A percentile compares a stretch with the other conserved stretches of the same genome.
These are phyloP conservation scores for Metarhizium rileyi DNA, from an alignment of 2,329 filamentous ascomycete species.

Conservation along the genomic window DNA sequence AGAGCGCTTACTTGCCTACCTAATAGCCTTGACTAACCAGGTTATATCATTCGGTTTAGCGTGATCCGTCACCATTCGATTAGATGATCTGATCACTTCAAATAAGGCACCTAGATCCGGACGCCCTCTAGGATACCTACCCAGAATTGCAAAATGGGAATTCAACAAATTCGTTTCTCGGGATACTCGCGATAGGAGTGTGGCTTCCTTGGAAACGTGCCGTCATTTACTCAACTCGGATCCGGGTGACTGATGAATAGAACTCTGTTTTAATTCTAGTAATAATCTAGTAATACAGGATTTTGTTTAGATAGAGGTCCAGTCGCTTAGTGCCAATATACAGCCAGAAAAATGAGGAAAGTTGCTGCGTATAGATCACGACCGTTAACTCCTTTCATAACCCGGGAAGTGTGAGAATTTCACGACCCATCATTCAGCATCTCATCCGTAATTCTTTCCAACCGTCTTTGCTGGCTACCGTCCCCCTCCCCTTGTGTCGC, in stretches of 20 bases:
- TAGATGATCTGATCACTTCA: no score
- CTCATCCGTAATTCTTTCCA: conserved; percentile 18
- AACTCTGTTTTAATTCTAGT: background rate
- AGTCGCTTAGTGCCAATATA: conserved; percentile 3
- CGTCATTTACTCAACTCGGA: no score
- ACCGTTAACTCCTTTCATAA: background rate
- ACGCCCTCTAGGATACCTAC: no score
- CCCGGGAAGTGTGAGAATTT: background rate
- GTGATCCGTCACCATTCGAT: no score
- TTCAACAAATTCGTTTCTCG: no score
- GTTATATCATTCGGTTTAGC: no score
- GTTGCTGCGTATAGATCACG: background rate
- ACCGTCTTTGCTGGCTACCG: conserved; percentile 12
- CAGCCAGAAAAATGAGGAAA: conserved; percentile 1
- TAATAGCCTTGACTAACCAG: no score
- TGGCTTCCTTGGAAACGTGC: no score
- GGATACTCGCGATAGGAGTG: no score
- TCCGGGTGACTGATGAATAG: background rate
- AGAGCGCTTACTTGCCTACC: no score
- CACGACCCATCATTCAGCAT: conserved; percentile 14
- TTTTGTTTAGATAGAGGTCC: conserved; percentile 6
- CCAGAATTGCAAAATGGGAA: no score
- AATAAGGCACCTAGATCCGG: no score
- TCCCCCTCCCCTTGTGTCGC: conserved; percentile 2
- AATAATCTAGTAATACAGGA: conserved; percentile 9